Base-by-base conservation (phyloP, 1,284 basidiomycete species). In the Irpex sp. region DNA sequence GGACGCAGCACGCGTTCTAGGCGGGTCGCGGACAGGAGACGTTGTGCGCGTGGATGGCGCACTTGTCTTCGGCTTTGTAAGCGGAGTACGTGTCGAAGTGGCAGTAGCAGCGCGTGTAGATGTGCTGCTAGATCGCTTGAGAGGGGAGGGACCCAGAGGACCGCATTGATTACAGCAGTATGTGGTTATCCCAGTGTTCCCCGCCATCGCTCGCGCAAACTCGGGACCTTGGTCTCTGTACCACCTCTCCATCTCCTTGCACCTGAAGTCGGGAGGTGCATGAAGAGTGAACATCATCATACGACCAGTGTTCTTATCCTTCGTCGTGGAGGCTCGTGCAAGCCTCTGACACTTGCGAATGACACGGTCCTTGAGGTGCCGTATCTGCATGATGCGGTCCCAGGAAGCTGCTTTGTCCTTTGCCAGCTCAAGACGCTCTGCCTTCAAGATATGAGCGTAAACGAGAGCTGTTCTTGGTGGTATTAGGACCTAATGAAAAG, bases 181-280 rank as follows among this genome's bases (percentile, higher is more conserved):
- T 3, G 62, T 50, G 49, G 47, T 61, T 19, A 60, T 64, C 33
- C 61, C 59, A 35, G n/a, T 58, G 21, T 35, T 31, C 8, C 56
- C 56, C 6, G 56, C 21, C 56, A 58, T 39, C 33, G 19, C 11
- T 7, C 39, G 47, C 15, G 1, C 60, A 43, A 68, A 61, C 54
- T 72, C 70, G 54, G 68, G 59, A 21, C 78, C 75, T 37, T 82
- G 76, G 31, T 72, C 69, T 63, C 78, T 78, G 69, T 89, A 83
- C 89, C 89, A 90, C 62, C 83, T 84, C 68, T 90, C 88, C 82
- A 90, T 89, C 72, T 89, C 88, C 74, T 89, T 89, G 47, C 90
- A 73, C 31, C 88, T 81, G 70, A 91, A 90, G 71, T 91, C 88
- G 39, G 81, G 71, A 1, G 89, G 87, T 0, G 89, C 88, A 57